phyloP scores from a whole-genome alignment of 2,329 filamentous ascomycete species.

The Epichloe brachyelytri region DNA sequence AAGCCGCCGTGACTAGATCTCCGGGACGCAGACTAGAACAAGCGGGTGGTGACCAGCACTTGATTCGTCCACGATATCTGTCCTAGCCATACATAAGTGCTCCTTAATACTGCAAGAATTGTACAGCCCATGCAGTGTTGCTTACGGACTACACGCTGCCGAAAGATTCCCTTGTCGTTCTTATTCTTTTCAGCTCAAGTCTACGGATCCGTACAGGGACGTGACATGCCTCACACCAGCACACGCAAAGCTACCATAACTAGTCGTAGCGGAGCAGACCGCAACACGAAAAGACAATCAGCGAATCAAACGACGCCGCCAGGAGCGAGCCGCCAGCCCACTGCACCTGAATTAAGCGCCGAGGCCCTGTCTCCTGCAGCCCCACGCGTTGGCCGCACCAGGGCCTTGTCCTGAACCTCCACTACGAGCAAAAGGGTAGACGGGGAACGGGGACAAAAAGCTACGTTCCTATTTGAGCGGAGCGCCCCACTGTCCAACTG shows the following conservation, averaged over 20 bases:
- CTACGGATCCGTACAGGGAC: too few species aligned
- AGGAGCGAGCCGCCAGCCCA: conserved; percentile 25
- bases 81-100: neutral
- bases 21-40: conserved; percentile 10
- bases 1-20: conserved; percentile 23
- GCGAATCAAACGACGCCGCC: conserved; percentile 18
- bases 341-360: conserved; percentile 39
- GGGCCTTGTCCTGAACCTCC: conserved; percentile 10
- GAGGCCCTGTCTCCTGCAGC: conserved; percentile 40
- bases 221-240: neutral
- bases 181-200: neutral
- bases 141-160: too few species aligned
- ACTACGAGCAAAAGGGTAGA: conserved; percentile 4
- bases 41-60: neutral
- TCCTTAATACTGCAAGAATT: too few species aligned
- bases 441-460: neutral
- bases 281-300: too few species aligned
- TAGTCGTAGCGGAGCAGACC: too few species aligned
- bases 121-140: neutral
- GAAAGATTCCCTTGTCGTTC: neutral
- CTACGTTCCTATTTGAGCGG: neutral
- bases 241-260: too few species aligned
- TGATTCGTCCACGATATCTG: neutral
- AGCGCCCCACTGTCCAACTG: too few species aligned
- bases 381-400: conserved; percentile 20